Evolutionary conservation across 768 basidiomycete species (phyloP), one percentile per base, ranked within the genome.

Genomic region (Rhizopogon roseolus): DNA sequence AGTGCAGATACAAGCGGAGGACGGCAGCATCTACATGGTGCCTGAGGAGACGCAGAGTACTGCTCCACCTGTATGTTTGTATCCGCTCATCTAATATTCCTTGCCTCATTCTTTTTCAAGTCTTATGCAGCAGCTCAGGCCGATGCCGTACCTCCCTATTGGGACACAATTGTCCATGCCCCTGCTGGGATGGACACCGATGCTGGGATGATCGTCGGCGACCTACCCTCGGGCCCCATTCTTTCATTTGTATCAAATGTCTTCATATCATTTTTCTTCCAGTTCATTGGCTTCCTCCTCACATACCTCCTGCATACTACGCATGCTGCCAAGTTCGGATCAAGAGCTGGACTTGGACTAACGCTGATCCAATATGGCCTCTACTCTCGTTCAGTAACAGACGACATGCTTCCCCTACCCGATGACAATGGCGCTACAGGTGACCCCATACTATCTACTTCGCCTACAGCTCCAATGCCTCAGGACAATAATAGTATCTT

Each of bases 361-460:
- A 98, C 93, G 0, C 75, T 98, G 56, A 95, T 98, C 58, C 96
- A 98, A 64, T 92, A 86, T 61, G 96, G 95, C 1, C 82, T 95
- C 62, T 86, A 83, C 65, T 81, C 88, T 11, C 81, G 82, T 49
- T 56, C 67, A 11, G 66, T 66, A 38, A 61, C 60, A 11, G 59
- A 69, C 59, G 66, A 68, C 57, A 60, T 72, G 42, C 62, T 60
- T 48, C 50, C 57, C 37, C 53, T 49, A 54, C 62, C 39, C 14
- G 63, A 48, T 8, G 62, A 60, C n/a, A 61, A 53, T 29, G 14
- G 53, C 5, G 32, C 60, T 13, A 63, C 50, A 50, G 56, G 57
- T 52, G 56, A 57, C 32, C 57, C 60, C 37, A 50, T 60, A 28
- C 54, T 62, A n/a, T 65, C 53, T 19, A 62, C 64, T 44, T 57